Base-by-base conservation (phyloP, 192 early-diverging fungal genomes). In the Fimicolochytrium jonesii region DNA sequence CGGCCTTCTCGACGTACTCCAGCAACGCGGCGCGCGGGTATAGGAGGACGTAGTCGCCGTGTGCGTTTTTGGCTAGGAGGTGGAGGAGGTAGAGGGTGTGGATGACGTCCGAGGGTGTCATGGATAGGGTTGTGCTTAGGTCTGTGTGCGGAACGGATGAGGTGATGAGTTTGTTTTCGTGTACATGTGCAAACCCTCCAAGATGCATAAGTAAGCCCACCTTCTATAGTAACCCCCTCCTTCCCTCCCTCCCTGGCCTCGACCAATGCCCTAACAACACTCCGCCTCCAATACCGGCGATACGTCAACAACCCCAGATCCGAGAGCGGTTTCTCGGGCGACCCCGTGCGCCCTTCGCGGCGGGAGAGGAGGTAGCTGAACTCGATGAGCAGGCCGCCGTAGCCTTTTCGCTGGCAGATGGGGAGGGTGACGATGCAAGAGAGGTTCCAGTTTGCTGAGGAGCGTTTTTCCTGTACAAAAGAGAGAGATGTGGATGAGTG, bases 361-460 rank as follows among this genome's bases (percentile, higher is more conserved):
- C 79, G 87, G 0, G 91, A 88, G 59, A 97, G 58, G 41, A 91
- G 83, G 60, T 97, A 97, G 59, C 95, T 97, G 39, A 96, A 86
- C 59, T 96, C 94, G 49, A 98, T 97, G 25, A 98, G 71, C 36
- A 95, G 67, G 52, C 89, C 84, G 4, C 94, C 94, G 61, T 93
- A 93, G n/a, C 89, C 92, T 67, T 92, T 92, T 34, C 91, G 77
- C 59, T 95, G 94, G 62, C 87, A 88, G 13, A 91, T 88, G 15
- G 95, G 95, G 2, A 98, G 71, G 11, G 91, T 87, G 55, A 97
- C 66, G 31, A 98, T 97, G 69, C 95, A 98, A 0, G 94, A 92
- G n/a, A 98, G 63, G 54, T 97, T 97, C 69, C 93, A 91, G 54
- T 86, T 86, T 29, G 90, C 88, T 11, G 87, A 75, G 0, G 92